Conservation (phyloP, 768 basidiomycete genomes). For the Suillus sp. region DNA sequence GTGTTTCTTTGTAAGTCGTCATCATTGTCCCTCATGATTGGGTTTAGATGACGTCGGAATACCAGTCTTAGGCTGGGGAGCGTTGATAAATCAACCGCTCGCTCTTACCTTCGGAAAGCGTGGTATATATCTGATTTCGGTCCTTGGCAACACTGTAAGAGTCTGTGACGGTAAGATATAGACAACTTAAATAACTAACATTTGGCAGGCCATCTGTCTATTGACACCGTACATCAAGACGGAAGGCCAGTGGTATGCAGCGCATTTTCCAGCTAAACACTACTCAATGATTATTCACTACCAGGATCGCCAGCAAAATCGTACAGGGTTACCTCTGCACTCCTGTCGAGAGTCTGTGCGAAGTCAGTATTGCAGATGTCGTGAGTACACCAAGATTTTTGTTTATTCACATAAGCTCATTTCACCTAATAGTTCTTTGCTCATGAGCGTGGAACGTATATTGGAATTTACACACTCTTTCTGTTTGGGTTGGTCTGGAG, state of each 20-base stretch:
- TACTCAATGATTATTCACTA: neutral
- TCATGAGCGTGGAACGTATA: slow-evolving; percentile 24
- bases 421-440: slow-evolving; percentile 18
- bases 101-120: slow-evolving; percentile 25
- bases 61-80: slow-evolving; percentile 23
- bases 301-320: slow-evolving; percentile 24
- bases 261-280: neutral
- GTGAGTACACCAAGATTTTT: slow-evolving; percentile 5
- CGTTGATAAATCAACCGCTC: slow-evolving; percentile 23
- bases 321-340: slow-evolving; percentile 25
- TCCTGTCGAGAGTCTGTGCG: slow-evolving; percentile 25
- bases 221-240: slow-evolving; percentile 25
- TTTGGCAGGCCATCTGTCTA: slow-evolving; percentile 20
- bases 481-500: slow-evolving; percentile 20
- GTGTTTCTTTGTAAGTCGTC: slow-evolving; percentile 21
- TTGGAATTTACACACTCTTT: slow-evolving; percentile 23
- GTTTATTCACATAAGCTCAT: slow-evolving; percentile 4
- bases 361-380: slow-evolving; percentile 24
- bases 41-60: slow-evolving; percentile 3
- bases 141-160: slow-evolving; percentile 22
- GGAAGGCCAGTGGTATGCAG: slow-evolving; percentile 20
- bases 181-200: neutral
- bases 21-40: neutral
- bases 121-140: slow-evolving; percentile 21
- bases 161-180: too few relatives aligned